These are phyloP conservation scores for Sporothrix pseudoabietina DNA, from an alignment of 2,329 filamentous ascomycete species.

Conservation along the genomic window DNA sequence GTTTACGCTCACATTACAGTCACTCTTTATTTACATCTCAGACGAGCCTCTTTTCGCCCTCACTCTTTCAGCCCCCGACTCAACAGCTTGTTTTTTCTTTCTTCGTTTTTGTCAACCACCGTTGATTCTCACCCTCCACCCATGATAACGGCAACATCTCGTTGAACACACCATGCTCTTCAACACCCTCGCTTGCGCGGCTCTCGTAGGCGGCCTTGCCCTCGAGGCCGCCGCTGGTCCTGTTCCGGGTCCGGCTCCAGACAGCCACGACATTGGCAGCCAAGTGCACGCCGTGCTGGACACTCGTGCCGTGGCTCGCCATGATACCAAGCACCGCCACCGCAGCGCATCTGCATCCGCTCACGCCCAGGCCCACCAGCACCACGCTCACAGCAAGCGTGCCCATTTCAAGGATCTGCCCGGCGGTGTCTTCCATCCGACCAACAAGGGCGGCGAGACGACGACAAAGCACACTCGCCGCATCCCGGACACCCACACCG, in stretches of 20 bases:
- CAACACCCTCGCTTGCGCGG: slow-evolving; percentile 27
- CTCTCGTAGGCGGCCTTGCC: slow-evolving; percentile 31
- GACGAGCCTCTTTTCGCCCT: background rate
- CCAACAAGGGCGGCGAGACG: background rate
- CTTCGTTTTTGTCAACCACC: background rate
- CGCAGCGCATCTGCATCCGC: background rate
- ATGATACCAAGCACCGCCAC: slow-evolving; percentile 6
- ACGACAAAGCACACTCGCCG: background rate
- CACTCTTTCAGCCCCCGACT: background rate
- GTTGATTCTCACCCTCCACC: background rate
- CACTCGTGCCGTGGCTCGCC: slow-evolving; percentile 11
- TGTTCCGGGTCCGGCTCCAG: slow-evolving; percentile 19
- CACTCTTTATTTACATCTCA: background rate
- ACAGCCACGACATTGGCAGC: background rate
- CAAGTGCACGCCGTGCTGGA: slow-evolving; percentile 18
- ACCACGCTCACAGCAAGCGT: background rate
- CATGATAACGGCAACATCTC: background rate
- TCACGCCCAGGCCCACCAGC: background rate
- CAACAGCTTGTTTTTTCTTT: background rate
- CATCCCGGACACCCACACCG: slow-evolving; percentile 36
- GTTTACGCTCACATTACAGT: slow-evolving; percentile 4
- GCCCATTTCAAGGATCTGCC: slow-evolving; percentile 11
- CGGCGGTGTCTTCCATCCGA: slow-evolving; percentile 19
- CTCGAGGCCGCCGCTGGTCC: slow-evolving; percentile 31
- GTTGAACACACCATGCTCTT: slow-evolving; percentile 28